phyloP scores from a whole-genome alignment of 108 stramenopile species.

The Nannochloropsis granulata region DNA sequence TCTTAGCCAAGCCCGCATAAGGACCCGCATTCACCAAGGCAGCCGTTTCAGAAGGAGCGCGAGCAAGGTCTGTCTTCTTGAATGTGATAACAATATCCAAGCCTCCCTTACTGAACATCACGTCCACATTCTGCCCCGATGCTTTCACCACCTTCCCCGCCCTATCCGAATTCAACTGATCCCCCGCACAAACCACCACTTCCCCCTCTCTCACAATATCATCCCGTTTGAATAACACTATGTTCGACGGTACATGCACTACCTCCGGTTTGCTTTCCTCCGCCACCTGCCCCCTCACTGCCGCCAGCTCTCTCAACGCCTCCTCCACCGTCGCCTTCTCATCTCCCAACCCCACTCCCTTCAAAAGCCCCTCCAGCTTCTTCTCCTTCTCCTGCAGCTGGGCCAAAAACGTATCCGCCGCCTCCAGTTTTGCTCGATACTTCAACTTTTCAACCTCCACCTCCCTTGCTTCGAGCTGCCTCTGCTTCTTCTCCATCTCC shows the following conservation, averaged over 20 bases:
- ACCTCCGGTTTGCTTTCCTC: not conserved
- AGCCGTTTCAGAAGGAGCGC: not conserved
- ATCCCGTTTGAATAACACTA: not conserved
- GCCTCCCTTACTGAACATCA: not conserved
- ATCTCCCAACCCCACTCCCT: conserved; percentile 1
- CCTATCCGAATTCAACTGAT: not conserved
- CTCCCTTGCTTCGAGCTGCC: conserved; percentile 50
- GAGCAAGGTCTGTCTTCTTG: not conserved
- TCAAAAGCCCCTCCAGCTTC: conserved; percentile 60
- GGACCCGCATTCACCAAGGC: not conserved
- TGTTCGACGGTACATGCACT: not conserved
- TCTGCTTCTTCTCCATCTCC: conserved; percentile 48
- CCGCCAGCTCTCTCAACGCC: not conserved
- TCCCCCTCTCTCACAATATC: not conserved
- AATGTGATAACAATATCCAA: not conserved
- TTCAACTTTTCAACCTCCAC: conserved; percentile 52
- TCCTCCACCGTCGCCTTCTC: not conserved
- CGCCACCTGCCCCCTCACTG: not conserved
- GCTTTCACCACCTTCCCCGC: not conserved
- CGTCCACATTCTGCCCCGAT: not conserved
- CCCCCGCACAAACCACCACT: not conserved
- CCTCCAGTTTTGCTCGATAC: conserved; percentile 44
- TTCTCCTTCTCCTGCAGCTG: conserved; percentile 69
- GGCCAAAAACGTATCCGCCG: conserved; percentile 41
- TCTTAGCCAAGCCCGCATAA: not conserved